Evolutionary conservation across 176 grass and related monocot species (phyloP), one percentile per base, ranked within the genome.

Genomic region (Canna indica): DNA sequence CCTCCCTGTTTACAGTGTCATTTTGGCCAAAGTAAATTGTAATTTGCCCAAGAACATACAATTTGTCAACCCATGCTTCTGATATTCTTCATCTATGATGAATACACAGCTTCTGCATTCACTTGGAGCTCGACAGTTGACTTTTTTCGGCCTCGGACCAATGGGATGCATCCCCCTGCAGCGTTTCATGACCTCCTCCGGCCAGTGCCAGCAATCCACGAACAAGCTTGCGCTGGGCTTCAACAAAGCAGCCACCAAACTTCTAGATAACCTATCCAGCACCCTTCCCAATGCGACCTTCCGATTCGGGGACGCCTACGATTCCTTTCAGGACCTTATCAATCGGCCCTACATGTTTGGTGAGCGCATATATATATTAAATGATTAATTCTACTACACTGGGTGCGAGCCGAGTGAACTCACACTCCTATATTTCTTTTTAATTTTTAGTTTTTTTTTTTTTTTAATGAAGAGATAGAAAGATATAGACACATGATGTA

Each of bases 101-200:
- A 14, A 12, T 14, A 30, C 30, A 13, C 22, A 86, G 83, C 13
- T 82, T 0, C 45, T 97, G 22, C 77, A 97, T 63, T 35, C 68
- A 1, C 25, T 97, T 31, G 93, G 93, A 3, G 88, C 88, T 0
- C 73, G 93, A 3, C 57, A 70, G 59, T 44, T 97, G 27, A 97
- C 88, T 3, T 97, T 97, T 86, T 97, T 97, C 45, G 93, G 93
- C 3, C 80, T 97, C 0, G 93, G 93, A 0, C 93, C 93, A 0
- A 97, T 97, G 88, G 93, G 93, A 0, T 97, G 93, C 88, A 97
- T 97, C 70, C 93, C 93, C 35, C 73, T 97, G 56, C 93, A 97
- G 74, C 79, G 88, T 1, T 61, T 84, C 72, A 47, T 97, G 48
- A 67, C 86, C 1, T 92, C 93, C 0, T 75, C 88, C 0, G 86